Conservation (phyloP, 495 filamentous ascomycete species). For the Hypoxylon crocopeplum region DNA sequence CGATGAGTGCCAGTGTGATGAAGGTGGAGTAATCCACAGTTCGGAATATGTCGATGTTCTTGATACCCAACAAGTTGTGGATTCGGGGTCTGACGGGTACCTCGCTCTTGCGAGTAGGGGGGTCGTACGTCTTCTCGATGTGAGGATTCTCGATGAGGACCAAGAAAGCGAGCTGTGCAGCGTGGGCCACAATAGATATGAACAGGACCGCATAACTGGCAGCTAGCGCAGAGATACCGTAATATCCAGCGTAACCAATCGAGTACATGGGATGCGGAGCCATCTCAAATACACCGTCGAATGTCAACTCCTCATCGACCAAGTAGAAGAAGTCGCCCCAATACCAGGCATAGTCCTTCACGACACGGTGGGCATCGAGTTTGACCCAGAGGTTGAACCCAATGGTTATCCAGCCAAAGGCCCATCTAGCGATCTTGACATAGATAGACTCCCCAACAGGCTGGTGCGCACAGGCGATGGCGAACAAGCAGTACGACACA, state of each 20-base stretch:
- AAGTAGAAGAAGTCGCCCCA: constrained; percentile 99
- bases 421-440: constrained; percentile 79
- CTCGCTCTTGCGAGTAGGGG: constrained; percentile 70
- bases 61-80: constrained; percentile 79
- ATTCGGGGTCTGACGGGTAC: constrained; percentile 57
- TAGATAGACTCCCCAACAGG: constrained; percentile 72
- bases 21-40: constrained; percentile 82
- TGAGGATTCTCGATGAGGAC: constrained; percentile 92
- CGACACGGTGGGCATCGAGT: constrained; percentile 95
- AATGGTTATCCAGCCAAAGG: constrained; percentile 78
- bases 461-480: constrained; percentile 80
- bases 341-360: constrained; percentile 99
- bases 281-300: constrained; percentile 99
- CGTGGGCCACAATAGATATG: constrained; percentile 94
- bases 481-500: constrained; percentile 93
- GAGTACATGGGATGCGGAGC: constrained; percentile 99
- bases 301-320: constrained; percentile 96
- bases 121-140: constrained; percentile 97
- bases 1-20: constrained; percentile 75
- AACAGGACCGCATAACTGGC: constrained; percentile 96
- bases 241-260: constrained; percentile 96
- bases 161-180: constrained; percentile 92
- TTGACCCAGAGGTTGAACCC: constrained; percentile 99
- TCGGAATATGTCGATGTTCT: constrained; percentile 87
- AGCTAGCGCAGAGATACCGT: constrained; percentile 97